phyloP scores from a whole-genome alignment of 2,329 filamentous ascomycete species.

The Graphilbum ipis-grandicollis region DNA sequence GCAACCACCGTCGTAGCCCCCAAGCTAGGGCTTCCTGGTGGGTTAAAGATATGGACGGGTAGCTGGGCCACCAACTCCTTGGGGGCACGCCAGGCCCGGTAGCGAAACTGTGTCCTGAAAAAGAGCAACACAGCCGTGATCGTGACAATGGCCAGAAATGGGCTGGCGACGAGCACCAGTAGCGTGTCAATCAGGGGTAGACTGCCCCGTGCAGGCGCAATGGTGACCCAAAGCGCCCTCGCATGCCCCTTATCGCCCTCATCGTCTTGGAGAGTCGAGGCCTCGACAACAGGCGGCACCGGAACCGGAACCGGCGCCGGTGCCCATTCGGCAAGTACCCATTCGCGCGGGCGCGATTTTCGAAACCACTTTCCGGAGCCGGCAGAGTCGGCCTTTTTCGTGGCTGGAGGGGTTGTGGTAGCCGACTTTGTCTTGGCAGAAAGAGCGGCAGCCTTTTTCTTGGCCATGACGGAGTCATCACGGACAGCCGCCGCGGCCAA shows the following conservation, averaged over 20 bases:
- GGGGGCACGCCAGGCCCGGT: slow-evolving; percentile 87
- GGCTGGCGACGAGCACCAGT: slow-evolving; percentile 89
- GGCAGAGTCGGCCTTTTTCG: no score
- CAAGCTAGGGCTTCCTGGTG: slow-evolving; percentile 29
- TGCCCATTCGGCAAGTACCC: slow-evolving; percentile 8
- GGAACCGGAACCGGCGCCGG: slow-evolving; percentile 1
- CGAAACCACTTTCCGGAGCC: slow-evolving; percentile 6
- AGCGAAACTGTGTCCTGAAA: slow-evolving; percentile 71
- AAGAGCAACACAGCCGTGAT: slow-evolving; percentile 79
- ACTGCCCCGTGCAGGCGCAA: slow-evolving; percentile 76
- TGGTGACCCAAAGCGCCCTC: slow-evolving; percentile 71
- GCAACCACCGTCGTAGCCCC: slow-evolving; percentile 1
- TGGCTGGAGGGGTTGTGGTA: no score
- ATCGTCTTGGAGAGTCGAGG: slow-evolving; percentile 39
- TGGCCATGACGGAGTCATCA: not conserved
- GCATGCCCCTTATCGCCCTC: not conserved
- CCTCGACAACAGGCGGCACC: no score
- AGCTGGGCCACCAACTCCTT: slow-evolving; percentile 89
- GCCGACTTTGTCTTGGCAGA: not conserved
- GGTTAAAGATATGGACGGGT: slow-evolving; percentile 91
- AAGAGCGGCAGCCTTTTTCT: not conserved
- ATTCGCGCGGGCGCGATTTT: slow-evolving; percentile 5
- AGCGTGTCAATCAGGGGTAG: slow-evolving; percentile 93
- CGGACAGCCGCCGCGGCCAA: slow-evolving; percentile 3
- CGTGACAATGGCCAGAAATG: slow-evolving; percentile 79